Evolutionary conservation across 2,329 filamentous ascomycete genomes (phyloP).

Genomic region (Bipolaris zeicola): DNA sequence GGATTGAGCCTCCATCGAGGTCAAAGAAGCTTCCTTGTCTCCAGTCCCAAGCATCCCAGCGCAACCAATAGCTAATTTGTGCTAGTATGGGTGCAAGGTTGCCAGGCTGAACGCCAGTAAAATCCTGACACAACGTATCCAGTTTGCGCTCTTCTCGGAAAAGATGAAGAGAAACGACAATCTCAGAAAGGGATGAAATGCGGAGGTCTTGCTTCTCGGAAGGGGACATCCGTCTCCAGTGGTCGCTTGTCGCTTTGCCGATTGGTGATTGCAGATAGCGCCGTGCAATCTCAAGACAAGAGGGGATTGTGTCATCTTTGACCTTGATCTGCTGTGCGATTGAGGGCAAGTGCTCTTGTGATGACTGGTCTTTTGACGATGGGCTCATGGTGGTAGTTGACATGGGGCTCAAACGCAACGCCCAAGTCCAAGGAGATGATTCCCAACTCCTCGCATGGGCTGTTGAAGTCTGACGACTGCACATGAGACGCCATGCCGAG

Average conservation of each 20-base stretch:
- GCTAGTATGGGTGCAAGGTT: slow-evolving; percentile 75
- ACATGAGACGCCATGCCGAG: slow-evolving; percentile 45
- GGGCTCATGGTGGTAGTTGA: slow-evolving; percentile 31
- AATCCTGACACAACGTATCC: slow-evolving; percentile 62
- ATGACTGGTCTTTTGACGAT: slow-evolving; percentile 26
- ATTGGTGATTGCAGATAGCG: slow-evolving; percentile 43
- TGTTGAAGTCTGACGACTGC: slow-evolving; percentile 32
- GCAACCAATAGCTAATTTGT: slow-evolving; percentile 82
- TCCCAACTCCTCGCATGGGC: slow-evolving; percentile 40
- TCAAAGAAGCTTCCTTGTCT: slow-evolving; percentile 61
- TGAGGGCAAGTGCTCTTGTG: slow-evolving; percentile 14
- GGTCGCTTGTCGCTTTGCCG: slow-evolving; percentile 51
- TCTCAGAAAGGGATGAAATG: slow-evolving; percentile 66
- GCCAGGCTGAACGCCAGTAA: slow-evolving; percentile 52
- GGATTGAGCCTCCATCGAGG: slow-evolving; percentile 63
- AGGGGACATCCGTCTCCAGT: slow-evolving; percentile 61
- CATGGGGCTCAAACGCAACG: slow-evolving; percentile 34
- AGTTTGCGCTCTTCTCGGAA: slow-evolving; percentile 90
- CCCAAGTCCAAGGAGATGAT: slow-evolving; percentile 44
- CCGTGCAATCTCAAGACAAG: slow-evolving; percentile 42
- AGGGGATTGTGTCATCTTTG: slow-evolving; percentile 35
- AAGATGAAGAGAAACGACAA: slow-evolving; percentile 78
- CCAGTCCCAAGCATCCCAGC: slow-evolving; percentile 69
- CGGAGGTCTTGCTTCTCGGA: slow-evolving; percentile 44
- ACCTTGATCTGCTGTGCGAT: slow-evolving; percentile 36